Conservation (phyloP, 139 green algal genomes). For the Closterium sp. region DNA sequence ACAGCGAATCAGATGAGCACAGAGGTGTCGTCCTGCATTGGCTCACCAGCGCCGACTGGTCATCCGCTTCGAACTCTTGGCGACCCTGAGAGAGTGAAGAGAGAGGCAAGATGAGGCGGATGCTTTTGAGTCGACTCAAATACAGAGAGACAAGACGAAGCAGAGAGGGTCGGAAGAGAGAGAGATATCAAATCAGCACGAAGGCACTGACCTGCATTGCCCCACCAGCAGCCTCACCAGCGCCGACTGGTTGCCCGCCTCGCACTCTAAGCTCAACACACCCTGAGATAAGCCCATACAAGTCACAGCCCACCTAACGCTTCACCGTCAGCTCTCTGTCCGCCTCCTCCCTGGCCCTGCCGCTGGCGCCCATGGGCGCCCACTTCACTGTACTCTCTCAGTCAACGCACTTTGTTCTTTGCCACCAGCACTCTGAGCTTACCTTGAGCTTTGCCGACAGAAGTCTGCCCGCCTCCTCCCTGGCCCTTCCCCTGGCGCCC, state of each 20-base stretch:
- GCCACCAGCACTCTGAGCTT: not conserved
- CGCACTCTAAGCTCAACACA: not conserved
- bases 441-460: conserved; percentile 19
- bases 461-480: conserved; percentile 17
- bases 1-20: no score
- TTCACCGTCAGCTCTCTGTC: not conserved
- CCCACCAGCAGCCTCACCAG: conserved; percentile 6
- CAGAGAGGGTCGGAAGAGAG: no score
- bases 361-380: conserved; percentile 1
- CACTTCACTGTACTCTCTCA: not conserved
- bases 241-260: conserved; percentile 15
- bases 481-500: conserved; percentile 6
- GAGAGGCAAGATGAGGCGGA: no score
- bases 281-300: not conserved
- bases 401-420: not conserved
- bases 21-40: no score
- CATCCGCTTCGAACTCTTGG: conserved; percentile 23
- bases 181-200: no score
- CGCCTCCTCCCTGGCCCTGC: conserved; percentile 16
- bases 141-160: no score
- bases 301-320: not conserved
- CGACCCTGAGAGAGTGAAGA: no score
- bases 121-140: no score
- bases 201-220: not conserved
- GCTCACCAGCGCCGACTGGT: conserved; percentile 27